These are phyloP conservation scores for Pezicula carpinea DNA, from an alignment of 2,329 filamentous ascomycete genomes.

Conservation along the genomic window DNA sequence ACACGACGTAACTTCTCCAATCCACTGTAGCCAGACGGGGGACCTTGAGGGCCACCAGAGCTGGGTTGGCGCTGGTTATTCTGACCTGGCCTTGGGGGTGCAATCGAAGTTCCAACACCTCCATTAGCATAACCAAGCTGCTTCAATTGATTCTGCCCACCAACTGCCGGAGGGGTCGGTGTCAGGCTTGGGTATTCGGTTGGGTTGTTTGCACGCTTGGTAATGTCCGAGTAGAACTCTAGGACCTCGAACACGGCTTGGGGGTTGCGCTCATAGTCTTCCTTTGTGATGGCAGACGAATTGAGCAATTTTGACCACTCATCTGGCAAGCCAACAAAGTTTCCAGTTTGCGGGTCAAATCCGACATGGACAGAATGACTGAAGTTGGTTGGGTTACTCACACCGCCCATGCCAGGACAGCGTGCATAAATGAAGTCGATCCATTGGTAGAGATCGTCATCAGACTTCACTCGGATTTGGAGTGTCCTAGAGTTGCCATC, in stretches of 20 bases:
- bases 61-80: slow-evolving; percentile 39
- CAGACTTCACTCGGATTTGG: slow-evolving; percentile 88
- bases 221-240: slow-evolving; percentile 81
- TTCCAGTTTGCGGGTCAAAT: slow-evolving; percentile 91
- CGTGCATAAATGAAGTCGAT: slow-evolving; percentile 97
- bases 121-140: slow-evolving; percentile 51
- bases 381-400: slow-evolving; percentile 98
- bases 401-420: slow-evolving; percentile 94
- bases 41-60: slow-evolving; percentile 27
- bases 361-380: slow-evolving; percentile 95
- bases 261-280: slow-evolving; percentile 96
- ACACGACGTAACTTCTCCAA: slow-evolving; percentile 34
- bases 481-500: slow-evolving; percentile 79
- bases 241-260: slow-evolving; percentile 78
- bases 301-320: slow-evolving; percentile 98
- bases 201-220: slow-evolving; percentile 69
- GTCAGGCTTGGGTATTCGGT: slow-evolving; percentile 63
- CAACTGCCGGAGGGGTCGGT: slow-evolving; percentile 55
- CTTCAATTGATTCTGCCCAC: slow-evolving; percentile 48
- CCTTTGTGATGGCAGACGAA: slow-evolving; percentile 94
- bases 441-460: slow-evolving; percentile 98
- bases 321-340: slow-evolving; percentile 88
- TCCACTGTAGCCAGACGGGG: slow-evolving; percentile 19
- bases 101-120: slow-evolving; percentile 48
- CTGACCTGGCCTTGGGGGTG: slow-evolving; percentile 63